Evolutionary conservation across 2,329 filamentous ascomycete species (phyloP), one percentile per base, ranked within the genome.

Genomic region (Neofusicoccum ribis): DNA sequence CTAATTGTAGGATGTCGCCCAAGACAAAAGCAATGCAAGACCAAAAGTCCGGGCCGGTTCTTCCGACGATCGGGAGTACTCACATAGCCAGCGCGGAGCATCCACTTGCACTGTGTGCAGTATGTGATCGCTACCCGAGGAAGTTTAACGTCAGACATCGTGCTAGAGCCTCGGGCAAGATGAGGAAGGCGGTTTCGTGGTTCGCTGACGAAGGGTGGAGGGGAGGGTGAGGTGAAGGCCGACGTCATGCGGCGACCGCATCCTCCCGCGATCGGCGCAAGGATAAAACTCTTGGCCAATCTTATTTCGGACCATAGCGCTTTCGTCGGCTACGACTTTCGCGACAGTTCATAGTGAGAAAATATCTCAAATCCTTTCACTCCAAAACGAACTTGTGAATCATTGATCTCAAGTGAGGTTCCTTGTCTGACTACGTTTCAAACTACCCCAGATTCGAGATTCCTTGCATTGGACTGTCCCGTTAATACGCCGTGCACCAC

Each of bases 61-160:
- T 31, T 31, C 6, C 27, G 6, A 15, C 15, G 12, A 20, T 43
- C 14, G 47, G 44, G 23, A 47, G 3, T 5, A 63, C 85, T 71
- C 85, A 93, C 91, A 77, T 93, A 94, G 70, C 90, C 90, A 52
- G 91, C 91, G 67, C 92, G 83, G 11, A 96, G 81, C 86, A 95
- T 91, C 92, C 93, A 96, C 80, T 91, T 91, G 79, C 93, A 97
- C 80, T 97, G 92, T 0, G 92, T 97, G 81, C 93, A 97, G 80
- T 91, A 97, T 70, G 90, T 87, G 73, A 97, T 97, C n/a, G 89
- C 89, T 62, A 97, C 84, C 51, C 92, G 87, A 3, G 93, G 93
- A 11, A 91, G 80, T 17, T 71, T 69, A 7, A 64, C 61, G n/a
- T 64, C 61, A n/a, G 61, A 47, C 61, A 64, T 64, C 14, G 51